phyloP scores from a whole-genome alignment of 129 eudicot species.

The Lactuca sativa region DNA sequence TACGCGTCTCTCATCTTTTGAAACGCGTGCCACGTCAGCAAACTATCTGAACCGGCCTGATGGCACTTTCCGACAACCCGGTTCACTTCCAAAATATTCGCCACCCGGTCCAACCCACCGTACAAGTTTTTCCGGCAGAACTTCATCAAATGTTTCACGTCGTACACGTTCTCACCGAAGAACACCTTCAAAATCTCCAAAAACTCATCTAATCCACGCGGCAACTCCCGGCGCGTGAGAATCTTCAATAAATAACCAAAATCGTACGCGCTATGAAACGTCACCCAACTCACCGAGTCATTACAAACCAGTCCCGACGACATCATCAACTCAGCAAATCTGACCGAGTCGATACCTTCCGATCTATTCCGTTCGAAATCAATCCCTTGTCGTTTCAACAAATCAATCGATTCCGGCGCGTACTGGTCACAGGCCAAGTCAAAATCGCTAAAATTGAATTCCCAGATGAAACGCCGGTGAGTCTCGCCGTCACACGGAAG shows the following conservation, averaged over 20 bases:
- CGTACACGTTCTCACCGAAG: constrained; percentile 56
- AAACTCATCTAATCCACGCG: constrained; percentile 44
- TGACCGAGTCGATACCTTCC: constrained; percentile 52
- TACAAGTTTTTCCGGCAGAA: constrained; percentile 46
- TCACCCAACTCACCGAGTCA: constrained; percentile 73
- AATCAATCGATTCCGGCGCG: constrained; percentile 33
- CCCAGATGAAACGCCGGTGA: constrained; percentile 9
- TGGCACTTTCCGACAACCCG: constrained; percentile 81
- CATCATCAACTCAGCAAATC: constrained; percentile 76
- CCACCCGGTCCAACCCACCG: constrained; percentile 77
- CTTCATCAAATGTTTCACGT: constrained; percentile 64
- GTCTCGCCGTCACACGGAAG: constrained; percentile 48
- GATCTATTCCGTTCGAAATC: constrained; percentile 50
- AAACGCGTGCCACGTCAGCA: constrained; percentile 82
- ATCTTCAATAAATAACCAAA: constrained; percentile 69
- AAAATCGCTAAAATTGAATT: constrained; percentile 21
- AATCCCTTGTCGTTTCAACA: constrained; percentile 56
- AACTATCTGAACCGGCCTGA: constrained; percentile 78
- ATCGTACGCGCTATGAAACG: constrained; percentile 84
- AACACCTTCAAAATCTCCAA: constrained; percentile 42
- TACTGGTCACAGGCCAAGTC: constrained; percentile 5
- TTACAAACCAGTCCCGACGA: constrained; percentile 62
- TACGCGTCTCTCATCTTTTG: constrained; percentile 52
- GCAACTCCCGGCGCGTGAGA: constrained; percentile 64
- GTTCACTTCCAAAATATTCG: constrained; percentile 46